Evolutionary conservation across 2,329 filamentous ascomycete genomes (phyloP).

Genomic region (Chaetomiaceae sp.): DNA sequence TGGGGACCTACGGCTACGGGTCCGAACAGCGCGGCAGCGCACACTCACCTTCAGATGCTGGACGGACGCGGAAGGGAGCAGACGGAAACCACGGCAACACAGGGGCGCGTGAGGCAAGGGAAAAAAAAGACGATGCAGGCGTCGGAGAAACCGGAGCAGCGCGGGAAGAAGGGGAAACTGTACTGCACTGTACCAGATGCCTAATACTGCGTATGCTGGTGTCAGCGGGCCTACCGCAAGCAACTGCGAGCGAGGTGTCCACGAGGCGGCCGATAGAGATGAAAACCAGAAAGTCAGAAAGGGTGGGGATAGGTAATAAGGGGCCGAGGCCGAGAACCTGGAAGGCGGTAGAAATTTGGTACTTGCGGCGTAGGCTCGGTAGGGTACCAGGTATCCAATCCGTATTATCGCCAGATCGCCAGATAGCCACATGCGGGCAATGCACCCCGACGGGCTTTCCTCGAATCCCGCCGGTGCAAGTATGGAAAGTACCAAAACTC

Average conservation of each 20-base stretch:
- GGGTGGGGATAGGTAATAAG: not conserved
- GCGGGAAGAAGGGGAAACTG: too few species aligned
- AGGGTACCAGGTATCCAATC: too few species aligned
- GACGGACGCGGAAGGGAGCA: not conserved
- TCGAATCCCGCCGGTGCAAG: too few species aligned
- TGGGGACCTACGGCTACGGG: slow-evolving; percentile 6
- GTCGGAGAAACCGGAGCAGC: too few species aligned
- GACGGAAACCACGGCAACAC: not conserved
- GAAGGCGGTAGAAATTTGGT: not conserved
- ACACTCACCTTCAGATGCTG: too few species aligned
- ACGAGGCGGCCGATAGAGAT: too few species aligned
- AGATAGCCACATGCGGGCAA: too few species aligned
- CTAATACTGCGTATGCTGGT: too few species aligned
- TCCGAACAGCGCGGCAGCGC: slow-evolving; percentile 6
- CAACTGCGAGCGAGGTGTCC: not conserved
- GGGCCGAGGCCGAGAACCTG: not conserved
- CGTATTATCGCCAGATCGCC: too few species aligned
- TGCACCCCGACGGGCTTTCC: too few species aligned
- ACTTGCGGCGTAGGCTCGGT: not conserved
- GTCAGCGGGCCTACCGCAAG: not conserved
- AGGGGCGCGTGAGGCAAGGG: not conserved
- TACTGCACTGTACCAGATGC: too few species aligned
- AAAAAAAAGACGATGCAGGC: slow-evolving; percentile 1
- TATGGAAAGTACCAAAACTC: too few species aligned
- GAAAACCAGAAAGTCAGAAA: not conserved